phyloP scores from a whole-genome alignment of 495 filamentous ascomycete genomes.

The Emericellopsis terricola region DNA sequence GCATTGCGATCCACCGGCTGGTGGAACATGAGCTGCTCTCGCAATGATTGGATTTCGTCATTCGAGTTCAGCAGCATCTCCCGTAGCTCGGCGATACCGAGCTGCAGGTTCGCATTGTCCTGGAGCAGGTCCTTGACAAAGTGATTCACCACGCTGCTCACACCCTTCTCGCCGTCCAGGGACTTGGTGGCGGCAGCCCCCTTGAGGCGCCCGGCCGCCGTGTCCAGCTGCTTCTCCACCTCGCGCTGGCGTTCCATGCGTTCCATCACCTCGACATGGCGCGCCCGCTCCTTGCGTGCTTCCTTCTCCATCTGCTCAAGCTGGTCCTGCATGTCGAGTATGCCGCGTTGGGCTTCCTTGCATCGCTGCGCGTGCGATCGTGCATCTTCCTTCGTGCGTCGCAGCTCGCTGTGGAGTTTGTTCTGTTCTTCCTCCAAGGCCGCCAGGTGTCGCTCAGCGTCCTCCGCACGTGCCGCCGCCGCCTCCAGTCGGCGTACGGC shows the following conservation, averaged over 20 bases:
- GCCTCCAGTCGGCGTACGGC: constrained; percentile 56
- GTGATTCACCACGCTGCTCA: constrained; percentile 57
- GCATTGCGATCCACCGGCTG: constrained; percentile 39
- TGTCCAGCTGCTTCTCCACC: constrained; percentile 60
- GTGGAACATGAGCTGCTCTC: constrained; percentile 68
- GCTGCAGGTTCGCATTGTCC: constrained; percentile 85
- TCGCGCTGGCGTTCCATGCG: constrained; percentile 60
- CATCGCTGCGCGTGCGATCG: constrained; percentile 61
- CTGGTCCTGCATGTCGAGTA: constrained; percentile 63
- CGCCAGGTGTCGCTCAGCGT: constrained; percentile 60
- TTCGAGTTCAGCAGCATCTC: constrained; percentile 90
- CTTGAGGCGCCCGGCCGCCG: constrained; percentile 58
- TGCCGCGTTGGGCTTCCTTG: constrained; percentile 59
- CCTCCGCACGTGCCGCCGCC: constrained; percentile 53
- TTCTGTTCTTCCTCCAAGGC: constrained; percentile 68
- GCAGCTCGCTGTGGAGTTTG: constrained; percentile 45
- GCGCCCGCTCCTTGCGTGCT: constrained; percentile 61
- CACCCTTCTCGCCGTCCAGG: constrained; percentile 29
- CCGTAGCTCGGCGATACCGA: constrained; percentile 73
- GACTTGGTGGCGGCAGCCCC: constrained; percentile 53
- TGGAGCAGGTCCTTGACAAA: constrained; percentile 92
- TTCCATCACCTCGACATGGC: constrained; percentile 62
- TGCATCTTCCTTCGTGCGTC: constrained; percentile 47
- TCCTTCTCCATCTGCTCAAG: constrained; percentile 80
- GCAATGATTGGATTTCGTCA: constrained; percentile 72